Evolutionary conservation across 2,329 filamentous ascomycete genomes (phyloP), one percentile per base, ranked within the genome.

Genomic region (Colletotrichum orchidophilum): DNA sequence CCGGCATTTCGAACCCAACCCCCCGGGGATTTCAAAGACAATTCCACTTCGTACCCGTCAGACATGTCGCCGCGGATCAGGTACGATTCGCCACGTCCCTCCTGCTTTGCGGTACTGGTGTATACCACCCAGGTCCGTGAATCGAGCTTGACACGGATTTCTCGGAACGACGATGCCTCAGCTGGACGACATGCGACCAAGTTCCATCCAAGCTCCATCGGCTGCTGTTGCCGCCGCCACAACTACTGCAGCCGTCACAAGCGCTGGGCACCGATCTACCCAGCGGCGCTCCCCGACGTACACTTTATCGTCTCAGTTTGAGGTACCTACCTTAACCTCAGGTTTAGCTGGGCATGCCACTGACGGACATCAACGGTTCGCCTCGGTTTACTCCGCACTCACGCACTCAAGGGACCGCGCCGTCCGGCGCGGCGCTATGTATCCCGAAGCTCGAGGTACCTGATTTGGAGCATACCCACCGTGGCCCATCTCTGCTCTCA

Each of bases 321-420:
- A 62, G 46, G 42, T 27, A 57, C 42, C 52, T 65, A 39, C 13
- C 61, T 58, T 60, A 18, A 58, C 50, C 42, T 50, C 21, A 67
- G 63, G 57, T 67, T 67, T 62, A 18, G 50, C 63, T 58, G 63
- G 42, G 67, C 21, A 52, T 67, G 50, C 67, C 63, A 58, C 42
- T 42, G 24, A 42, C 52, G 64, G 64, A 71, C 68, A 71, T 50
- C 64, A 68, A 71, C 64, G 68, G 64, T 62, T 68, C 68, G 63
- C 68, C 46, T 71, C 64, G 64, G 64, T 68, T 68, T 42, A 58
- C 42, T 68, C 68, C 64, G 68, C 68, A 46, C 55, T 57, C 52
- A 68, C 64, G 68, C 68, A 46, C 55, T 57, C 52, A 68, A 53
- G 63, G 64, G 39, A 62, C 46, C 18, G 33, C 52, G 63, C 24